Evolutionary conservation across 2,329 filamentous ascomycete species (phyloP).

Genomic region (Rhytidhysteron rufulum): DNA sequence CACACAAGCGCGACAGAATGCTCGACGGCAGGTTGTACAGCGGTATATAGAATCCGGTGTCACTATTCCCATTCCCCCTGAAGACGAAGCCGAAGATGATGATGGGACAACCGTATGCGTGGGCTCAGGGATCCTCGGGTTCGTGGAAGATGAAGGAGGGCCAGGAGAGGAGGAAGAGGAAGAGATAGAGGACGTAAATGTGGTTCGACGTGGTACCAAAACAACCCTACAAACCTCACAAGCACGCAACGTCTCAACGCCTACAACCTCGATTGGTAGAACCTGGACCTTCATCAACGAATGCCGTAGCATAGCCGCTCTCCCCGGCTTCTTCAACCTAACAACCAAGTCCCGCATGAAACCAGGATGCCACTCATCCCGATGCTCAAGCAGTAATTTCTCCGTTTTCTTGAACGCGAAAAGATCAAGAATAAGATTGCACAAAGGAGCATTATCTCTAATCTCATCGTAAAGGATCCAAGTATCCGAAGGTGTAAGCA

Average conservation of each 20-base stretch:
- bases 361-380: constrained; percentile 45
- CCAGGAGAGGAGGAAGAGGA: too few species aligned
- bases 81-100: too few species aligned
- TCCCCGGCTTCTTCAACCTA: constrained; percentile 43
- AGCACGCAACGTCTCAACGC: constrained; percentile 26
- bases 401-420: constrained; percentile 53
- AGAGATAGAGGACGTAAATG: too few species aligned
- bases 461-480: constrained; percentile 46
- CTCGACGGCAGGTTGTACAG: constrained; percentile 40
- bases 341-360: constrained; percentile 48
- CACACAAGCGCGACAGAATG: constrained; percentile 40
- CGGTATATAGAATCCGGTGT: too few species aligned
- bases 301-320: constrained; percentile 41
- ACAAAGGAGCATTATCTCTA: constrained; percentile 35
- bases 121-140: too few species aligned
- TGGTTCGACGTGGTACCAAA: constrained; percentile 36
- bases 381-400: constrained; percentile 43
- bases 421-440: constrained; percentile 44
- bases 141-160: too few species aligned
- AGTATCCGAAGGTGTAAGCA: constrained; percentile 48
- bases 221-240: constrained; percentile 39
- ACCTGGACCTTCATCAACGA: too few species aligned
- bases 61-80: too few species aligned
- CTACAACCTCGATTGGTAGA: constrained; percentile 36
- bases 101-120: too few species aligned